Evolutionary conservation across 2,329 filamentous ascomycete species (phyloP).

Genomic region (Pseudonectria foliicola): DNA sequence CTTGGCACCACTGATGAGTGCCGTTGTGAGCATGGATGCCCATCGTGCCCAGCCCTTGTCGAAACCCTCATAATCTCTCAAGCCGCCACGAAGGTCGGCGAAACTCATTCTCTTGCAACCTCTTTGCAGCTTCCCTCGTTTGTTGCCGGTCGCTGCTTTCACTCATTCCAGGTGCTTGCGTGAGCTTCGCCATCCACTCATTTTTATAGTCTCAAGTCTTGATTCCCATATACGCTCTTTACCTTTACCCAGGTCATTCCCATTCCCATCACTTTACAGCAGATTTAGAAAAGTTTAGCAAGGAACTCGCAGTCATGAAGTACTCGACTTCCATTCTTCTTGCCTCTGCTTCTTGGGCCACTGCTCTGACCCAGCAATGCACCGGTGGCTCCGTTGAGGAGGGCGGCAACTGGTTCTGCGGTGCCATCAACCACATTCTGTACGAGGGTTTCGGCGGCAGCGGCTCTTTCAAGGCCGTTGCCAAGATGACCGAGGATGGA

Average conservation of each 20-base stretch:
- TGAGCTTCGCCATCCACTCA: slow-evolving; percentile 11
- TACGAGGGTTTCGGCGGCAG: slow-evolving; percentile 54
- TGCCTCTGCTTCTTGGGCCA: slow-evolving; percentile 22
- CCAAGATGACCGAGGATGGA: slow-evolving; percentile 48
- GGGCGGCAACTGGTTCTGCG: slow-evolving; percentile 59
- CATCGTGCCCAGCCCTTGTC: too few species aligned
- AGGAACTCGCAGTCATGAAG: slow-evolving; percentile 23
- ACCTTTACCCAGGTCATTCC: slow-evolving; percentile 10
- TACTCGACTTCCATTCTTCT: slow-evolving; percentile 19
- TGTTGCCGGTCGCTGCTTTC: slow-evolving; percentile 6
- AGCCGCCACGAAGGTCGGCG: too few species aligned
- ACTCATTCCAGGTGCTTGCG: slow-evolving; percentile 7
- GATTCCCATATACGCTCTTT: slow-evolving; percentile 6
- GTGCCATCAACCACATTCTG: slow-evolving; percentile 57
- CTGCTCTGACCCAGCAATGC: slow-evolving; percentile 29
- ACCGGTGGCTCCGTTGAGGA: slow-evolving; percentile 28
- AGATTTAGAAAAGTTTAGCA: too few species aligned
- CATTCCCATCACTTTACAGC: too few species aligned
- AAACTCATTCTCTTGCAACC: slow-evolving; percentile 4
- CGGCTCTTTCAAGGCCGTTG: slow-evolving; percentile 60
- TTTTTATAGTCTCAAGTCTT: slow-evolving; percentile 13
- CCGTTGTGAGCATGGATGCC: too few species aligned
- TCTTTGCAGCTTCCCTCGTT: too few species aligned
- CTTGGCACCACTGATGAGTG: too few species aligned
- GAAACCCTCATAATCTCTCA: too few species aligned